Evolutionary conservation across 305 asterid genomes (phyloP).

Genomic region (Rubia peregrina): DNA sequence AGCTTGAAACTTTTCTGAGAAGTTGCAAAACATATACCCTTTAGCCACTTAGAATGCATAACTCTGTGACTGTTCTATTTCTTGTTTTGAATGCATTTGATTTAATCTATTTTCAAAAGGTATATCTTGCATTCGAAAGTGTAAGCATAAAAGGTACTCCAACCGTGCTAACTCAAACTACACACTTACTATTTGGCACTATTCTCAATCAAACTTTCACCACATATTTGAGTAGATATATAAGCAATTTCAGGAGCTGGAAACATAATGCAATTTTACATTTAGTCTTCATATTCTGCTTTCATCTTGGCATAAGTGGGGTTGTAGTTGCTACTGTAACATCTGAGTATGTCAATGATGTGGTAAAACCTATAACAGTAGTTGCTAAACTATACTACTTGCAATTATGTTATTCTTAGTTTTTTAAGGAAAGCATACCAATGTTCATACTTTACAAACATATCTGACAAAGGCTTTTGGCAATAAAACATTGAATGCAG

Average conservation of each 20-base stretch:
- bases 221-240: too few relatives aligned
- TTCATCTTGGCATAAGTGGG: conserved; percentile 72
- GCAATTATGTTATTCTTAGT: background rate
- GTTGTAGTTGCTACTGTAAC: conserved; percentile 89
- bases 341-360: conserved; percentile 89
- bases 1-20: background rate
- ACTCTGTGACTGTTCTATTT: background rate
- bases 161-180: too few relatives aligned
- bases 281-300: conserved; percentile 57
- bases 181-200: too few relatives aligned
- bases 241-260: conserved; percentile 71
- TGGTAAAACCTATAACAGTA: conserved; percentile 56
- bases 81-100: too few relatives aligned
- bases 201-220: too few relatives aligned
- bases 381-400: conserved; percentile 21
- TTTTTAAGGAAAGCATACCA: conserved; percentile 1
- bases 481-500: background rate
- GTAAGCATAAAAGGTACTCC: too few relatives aligned
- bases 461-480: background rate
- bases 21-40: background rate
- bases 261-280: conserved; percentile 63
- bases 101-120: too few relatives aligned
- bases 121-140: too few relatives aligned
- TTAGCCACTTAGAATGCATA: background rate
- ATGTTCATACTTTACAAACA: background rate